phyloP scores from a whole-genome alignment of 2,329 filamentous ascomycete species.

The Phyllosticta citriasiana region DNA sequence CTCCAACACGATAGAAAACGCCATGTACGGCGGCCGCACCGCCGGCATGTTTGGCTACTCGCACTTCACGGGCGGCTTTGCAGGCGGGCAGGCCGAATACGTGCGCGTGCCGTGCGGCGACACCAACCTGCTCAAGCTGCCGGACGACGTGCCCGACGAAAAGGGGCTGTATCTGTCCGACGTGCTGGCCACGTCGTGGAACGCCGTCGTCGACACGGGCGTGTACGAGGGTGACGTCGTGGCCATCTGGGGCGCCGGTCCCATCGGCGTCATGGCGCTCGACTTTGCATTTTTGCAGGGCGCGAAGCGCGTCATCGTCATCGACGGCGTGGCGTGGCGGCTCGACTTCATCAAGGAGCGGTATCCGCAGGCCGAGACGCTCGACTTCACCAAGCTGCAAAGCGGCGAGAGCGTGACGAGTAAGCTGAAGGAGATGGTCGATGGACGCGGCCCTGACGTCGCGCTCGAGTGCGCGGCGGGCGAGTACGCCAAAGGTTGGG shows the following conservation, averaged over 20 bases:
- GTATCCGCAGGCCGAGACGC: conserved; percentile 54
- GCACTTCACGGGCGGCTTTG: conserved; percentile 76
- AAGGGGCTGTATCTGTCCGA: conserved; percentile 74
- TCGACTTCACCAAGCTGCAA: conserved; percentile 60
- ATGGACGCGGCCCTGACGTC: conserved; percentile 61
- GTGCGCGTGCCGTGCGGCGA: conserved; percentile 72
- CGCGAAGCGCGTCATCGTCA: conserved; percentile 64
- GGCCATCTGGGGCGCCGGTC: conserved; percentile 79
- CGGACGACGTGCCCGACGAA: conserved; percentile 72
- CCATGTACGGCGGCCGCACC: conserved; percentile 70
- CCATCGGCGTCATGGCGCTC: conserved; percentile 71
- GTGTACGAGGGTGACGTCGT: conserved; percentile 70
- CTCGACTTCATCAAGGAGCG: conserved; percentile 57
- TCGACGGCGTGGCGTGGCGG: conserved; percentile 60
- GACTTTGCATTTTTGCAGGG: conserved; percentile 60
- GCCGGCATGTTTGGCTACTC: conserved; percentile 52
- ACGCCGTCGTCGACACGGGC: conserved; percentile 72
- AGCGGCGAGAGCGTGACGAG: conserved; percentile 56
- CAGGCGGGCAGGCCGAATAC: conserved; percentile 80
- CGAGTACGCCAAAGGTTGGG: conserved; percentile 53
- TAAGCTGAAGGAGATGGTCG: conserved; percentile 62
- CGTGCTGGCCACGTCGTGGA: conserved; percentile 69
- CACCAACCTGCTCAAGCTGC: conserved; percentile 70
- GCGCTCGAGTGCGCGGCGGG: conserved; percentile 59
- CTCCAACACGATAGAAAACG: conserved; percentile 57